Conservation (phyloP, 2,329 filamentous ascomycete species). For the Cladophialophora carrionii region DNA sequence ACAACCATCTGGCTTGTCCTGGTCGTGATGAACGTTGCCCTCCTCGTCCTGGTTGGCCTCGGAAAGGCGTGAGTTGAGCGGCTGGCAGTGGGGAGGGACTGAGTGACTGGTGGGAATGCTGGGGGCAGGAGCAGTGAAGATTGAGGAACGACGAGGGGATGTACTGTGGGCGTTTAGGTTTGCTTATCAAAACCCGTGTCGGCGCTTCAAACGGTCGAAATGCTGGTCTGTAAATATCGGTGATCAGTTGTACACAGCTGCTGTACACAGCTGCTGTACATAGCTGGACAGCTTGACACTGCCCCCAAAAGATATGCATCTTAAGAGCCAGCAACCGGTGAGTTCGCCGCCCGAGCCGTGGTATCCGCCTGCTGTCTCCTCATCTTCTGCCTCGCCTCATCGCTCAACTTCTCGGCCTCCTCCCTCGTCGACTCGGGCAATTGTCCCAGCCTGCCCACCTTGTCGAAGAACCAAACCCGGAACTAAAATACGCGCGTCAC, state of each 20-base stretch:
- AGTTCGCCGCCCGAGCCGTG: background rate
- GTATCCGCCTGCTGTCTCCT: conserved; percentile 2
- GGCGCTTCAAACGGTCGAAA: background rate
- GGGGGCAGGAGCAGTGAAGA: background rate
- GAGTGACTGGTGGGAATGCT: background rate
- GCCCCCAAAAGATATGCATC: background rate
- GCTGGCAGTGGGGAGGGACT: background rate
- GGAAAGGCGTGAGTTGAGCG: conserved; percentile 48
- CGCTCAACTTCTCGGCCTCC: conserved; percentile 31
- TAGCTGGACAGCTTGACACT: background rate
- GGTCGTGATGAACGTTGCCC: conserved; percentile 76
- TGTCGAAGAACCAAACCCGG: conserved; percentile 35
- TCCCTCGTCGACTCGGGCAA: conserved; percentile 29
- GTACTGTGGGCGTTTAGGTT: background rate
- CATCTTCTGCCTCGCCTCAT: conserved; percentile 31
- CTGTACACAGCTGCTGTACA: too few species aligned
- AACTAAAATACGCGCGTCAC: conserved; percentile 18
- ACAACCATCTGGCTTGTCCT: conserved; percentile 73
- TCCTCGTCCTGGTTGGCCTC: conserved; percentile 67
- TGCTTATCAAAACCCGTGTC: background rate
- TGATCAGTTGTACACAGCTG: background rate
- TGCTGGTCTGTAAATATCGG: background rate
- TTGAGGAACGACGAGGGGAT: background rate
- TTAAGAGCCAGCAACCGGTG: conserved; percentile 15
- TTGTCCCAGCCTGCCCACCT: conserved; percentile 27